Evolutionary conservation across 257 asterid species (phyloP), one percentile per base, ranked within the genome.

Genomic region (Osmanthus fragrans): DNA sequence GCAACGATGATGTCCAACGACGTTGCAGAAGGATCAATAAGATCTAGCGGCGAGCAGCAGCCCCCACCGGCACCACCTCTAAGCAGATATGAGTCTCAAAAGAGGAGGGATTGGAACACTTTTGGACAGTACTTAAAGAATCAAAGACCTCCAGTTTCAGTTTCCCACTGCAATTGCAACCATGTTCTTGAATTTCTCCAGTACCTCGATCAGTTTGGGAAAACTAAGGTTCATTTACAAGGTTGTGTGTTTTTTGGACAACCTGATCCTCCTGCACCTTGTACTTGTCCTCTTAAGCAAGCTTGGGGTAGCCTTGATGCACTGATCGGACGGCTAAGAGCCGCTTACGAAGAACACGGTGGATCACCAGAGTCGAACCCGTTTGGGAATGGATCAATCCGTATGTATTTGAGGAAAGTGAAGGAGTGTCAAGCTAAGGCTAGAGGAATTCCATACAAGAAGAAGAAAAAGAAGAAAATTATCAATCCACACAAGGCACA

Each of bases 231-330:
- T 72, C 98, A 94, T 60, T 36, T 90, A 80, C 97, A 87, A 72
- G 96, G 96, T 0, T 94, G 98, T 16, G 85, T 80, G 6, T 94
- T 92, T 27, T 94, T 88, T 83, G 98, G 98, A 65, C 97, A 92
- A 76, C 98, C 98, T 8, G 97, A 92, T 25, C 98, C 98, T 3
- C 98, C 97, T 0, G 97, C 90, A 0, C 97, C 97, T 0, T 94
- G 98, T 85, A 89, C 93, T 76, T 92, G 98, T 72, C 98, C 98
- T 5, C 79, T 94, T 32, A 77, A 96, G 81, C 98, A 94, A 86
- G 98, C 98, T 3, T 94, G 98, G 98, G 98, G 98, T 63, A 92
- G 98, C 88, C 90, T 94, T 39, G 98, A 94, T 79, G 98, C 98
- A 7, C 69, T 94, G 7, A 92, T 94, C 40, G 98, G 98, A 0